phyloP scores from a whole-genome alignment of 2,329 filamentous ascomycete species.

The Sporothrix inflata region DNA sequence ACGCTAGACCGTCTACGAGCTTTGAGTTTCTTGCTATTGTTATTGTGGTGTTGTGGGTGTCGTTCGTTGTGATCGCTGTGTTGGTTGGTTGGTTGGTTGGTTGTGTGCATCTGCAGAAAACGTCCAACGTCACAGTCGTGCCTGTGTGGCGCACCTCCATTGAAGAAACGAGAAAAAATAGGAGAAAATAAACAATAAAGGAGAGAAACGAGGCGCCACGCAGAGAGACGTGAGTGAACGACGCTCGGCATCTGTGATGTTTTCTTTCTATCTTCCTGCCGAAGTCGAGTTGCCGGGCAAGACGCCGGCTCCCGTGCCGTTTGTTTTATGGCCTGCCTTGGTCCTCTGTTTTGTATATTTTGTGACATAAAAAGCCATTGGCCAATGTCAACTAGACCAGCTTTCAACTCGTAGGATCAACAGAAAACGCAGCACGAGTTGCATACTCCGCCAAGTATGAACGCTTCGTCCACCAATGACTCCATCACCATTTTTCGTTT shows the following conservation, averaged over 20 bases:
- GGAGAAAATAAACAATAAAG: not conserved
- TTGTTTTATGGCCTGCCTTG: not conserved
- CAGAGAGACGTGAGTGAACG: not conserved
- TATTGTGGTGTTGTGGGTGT: not conserved
- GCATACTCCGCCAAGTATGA: not conserved
- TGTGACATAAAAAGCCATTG: not conserved
- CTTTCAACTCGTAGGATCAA: not conserved
- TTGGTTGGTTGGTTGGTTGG: not conserved
- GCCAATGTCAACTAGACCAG: not conserved
- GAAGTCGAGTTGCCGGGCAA: not conserved
- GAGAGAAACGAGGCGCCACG: not conserved
- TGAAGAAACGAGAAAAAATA: not conserved
- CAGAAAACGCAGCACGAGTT: not conserved
- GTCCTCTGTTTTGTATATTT: not conserved
- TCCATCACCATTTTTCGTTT: not conserved
- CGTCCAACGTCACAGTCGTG: conserved; percentile 9
- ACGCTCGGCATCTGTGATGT: not conserved
- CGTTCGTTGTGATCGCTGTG: not conserved
- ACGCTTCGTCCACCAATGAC: not conserved
- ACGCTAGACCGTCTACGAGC: not conserved
- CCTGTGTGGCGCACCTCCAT: conserved; percentile 19
- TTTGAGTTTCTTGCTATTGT: not conserved
- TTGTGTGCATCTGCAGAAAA: not conserved
- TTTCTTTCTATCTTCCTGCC: not conserved
- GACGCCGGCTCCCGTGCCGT: not conserved